Percentiles rank a stretch among this genome's conserved stretches.
Conservation (phyloP, 495 filamentous ascomycete genomes). For the Penicillium desertorum region DNA sequence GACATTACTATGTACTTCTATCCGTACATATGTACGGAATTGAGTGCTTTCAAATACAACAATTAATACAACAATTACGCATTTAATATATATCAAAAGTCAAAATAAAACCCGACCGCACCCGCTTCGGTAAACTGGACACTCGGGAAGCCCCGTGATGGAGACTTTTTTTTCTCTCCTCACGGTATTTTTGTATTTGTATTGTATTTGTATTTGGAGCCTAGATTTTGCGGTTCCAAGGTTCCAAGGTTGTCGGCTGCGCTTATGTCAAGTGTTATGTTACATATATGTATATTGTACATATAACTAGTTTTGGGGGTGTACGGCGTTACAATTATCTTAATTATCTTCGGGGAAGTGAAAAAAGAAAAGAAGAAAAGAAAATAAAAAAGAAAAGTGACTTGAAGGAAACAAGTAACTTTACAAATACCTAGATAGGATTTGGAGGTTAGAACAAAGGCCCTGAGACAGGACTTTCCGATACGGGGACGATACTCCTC, state of each 20-base stretch:
- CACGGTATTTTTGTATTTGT: slow-evolving; percentile 8
- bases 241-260: neutral
- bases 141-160: slow-evolving; percentile 25
- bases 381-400: neutral
- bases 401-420: neutral
- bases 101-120: slow-evolving; percentile 5
- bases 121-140: slow-evolving; percentile 7
- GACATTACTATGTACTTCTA: no score
- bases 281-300: no score
- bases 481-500: slow-evolving; percentile 1
- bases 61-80: neutral
- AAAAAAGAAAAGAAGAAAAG: neutral
- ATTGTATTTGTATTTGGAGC: no score
- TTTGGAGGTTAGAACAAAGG: neutral
- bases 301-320: no score
- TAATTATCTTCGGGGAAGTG: neutral
- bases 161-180: slow-evolving; percentile 13
- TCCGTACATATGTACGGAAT: no score
- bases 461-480: neutral
- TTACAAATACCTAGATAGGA: neutral
- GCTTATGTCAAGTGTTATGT: neutral
- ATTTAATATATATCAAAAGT: neutral
- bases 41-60: neutral
- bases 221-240: neutral
- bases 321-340: no score